Evolutionary conservation across 352 stramenopile species (phyloP), one percentile per base, ranked within the genome.

Genomic region (Pythium guiyangense): DNA sequence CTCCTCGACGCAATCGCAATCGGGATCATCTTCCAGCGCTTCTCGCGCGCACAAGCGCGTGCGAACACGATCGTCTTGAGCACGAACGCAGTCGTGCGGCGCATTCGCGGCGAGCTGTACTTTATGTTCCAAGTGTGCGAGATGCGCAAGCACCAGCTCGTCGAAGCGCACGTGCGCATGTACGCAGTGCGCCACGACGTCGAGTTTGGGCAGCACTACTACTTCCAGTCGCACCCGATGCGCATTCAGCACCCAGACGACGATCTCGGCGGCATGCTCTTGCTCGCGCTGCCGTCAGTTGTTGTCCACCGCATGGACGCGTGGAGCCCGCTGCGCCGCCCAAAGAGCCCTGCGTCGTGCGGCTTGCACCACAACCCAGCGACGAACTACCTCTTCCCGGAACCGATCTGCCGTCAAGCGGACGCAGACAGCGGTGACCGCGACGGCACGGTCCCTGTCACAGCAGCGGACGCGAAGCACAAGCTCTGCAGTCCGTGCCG

Each of bases 41-140:
- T 99, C 51, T 96, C 92, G 42, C 76, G 92, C 4, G 94, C 91
- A 12, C 84, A 97, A 57, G 75, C 81, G 26, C 84, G 96, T 39
- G 88, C 92, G 51, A 94, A 89, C 59, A 98, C 93, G 11, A 97
- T 99, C 63, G 73, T 98, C 1, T 92, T 98, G 66, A 97, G 84
- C 62, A 91, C 97, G 46, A 90, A 93, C 54, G 94, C 96, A 4
- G 78, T 95, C 17, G 77, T 98, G 55, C 84, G 89, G 34, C 78
- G 86, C 49, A 84, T 98, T 25, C 73, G 88, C 29, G 92, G 91
- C 25, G 66, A 96, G 39, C 69, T 91, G 47, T 98, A 98, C 77
- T 96, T 98, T 57, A 98, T 98, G 73, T 94, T 94, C 50, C 97
- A 86, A 60, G 89, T 75, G 12, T 92, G 79, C 55, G 85, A 95